Base-by-base conservation (phyloP, 2,329 filamentous ascomycete species). In the Tolypocladium tropicale region DNA sequence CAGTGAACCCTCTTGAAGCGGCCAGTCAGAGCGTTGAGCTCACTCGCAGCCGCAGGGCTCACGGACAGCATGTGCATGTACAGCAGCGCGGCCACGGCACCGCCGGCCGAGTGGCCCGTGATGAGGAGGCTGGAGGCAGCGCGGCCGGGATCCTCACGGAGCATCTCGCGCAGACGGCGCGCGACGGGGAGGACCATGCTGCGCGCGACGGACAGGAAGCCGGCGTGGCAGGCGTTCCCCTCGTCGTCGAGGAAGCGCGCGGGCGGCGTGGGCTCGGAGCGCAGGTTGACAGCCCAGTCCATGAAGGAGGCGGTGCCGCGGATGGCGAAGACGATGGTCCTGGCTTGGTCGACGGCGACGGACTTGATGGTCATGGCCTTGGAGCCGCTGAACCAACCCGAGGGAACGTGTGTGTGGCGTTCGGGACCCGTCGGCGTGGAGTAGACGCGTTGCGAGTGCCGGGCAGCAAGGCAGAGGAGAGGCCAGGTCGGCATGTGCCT, bases 291-390 rank as follows among this genome's bases (percentile, higher is more conserved):
- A 2, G 87, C 81, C 90, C 90, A 95, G 71, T 95, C 90, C 74
- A 88, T 84, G 62, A 94, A 88, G 7, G 83, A 88, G 28, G 89
- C 83, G 0, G 85, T 90, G 23, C 90, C 90, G 23, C 90, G 83
- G 59, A 95, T 89, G 16, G 90, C 89, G 64, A 95, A 89, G 12
- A 95, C 86, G 55, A 95, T 86, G 21, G 86, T 85, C 66, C 89
- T 83, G 74, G 86, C 84, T 63, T 89, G 78, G 64, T 94, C 89
- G 67, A 91, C 83, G 1, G 89, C 83, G 0, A 92, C 79, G 0
- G 86, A 90, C 66, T 92, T 93, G 66, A 95, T 85, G 18, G 89
- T 84, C 85, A 93, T 93, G 28, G 90, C 87, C 67, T 92, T 93
- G 1, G 89, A 88, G n/a, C 89, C 89, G 4, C 80, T 78, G 23